Conservation (phyloP, 495 filamentous ascomycete genomes). For the Chaetomium fimeti region DNA sequence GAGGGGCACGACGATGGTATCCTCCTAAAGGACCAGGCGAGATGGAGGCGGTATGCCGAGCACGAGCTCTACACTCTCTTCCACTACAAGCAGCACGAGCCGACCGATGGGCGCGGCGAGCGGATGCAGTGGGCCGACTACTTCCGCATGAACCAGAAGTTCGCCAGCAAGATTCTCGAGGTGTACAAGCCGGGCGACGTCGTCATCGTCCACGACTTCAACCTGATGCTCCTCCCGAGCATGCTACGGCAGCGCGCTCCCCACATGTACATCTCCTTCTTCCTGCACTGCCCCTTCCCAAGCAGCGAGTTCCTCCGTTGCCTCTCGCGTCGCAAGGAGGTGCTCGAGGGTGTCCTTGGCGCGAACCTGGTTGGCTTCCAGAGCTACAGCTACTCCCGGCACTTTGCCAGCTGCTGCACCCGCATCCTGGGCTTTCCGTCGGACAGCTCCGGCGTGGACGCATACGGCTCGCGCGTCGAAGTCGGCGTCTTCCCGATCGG, state of each 20-base stretch:
- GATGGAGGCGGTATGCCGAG: slow-evolving; percentile 88
- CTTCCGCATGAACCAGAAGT: slow-evolving; percentile 79
- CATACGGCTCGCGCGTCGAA: slow-evolving; percentile 80
- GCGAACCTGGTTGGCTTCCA: slow-evolving; percentile 92
- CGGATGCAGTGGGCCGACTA: slow-evolving; percentile 87
- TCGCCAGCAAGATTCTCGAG: slow-evolving; percentile 80
- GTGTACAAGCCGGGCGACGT: slow-evolving; percentile 88
- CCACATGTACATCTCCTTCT: slow-evolving; percentile 86
- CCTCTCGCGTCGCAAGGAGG: slow-evolving; percentile 78
- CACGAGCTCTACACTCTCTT: slow-evolving; percentile 84
- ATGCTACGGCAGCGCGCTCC: slow-evolving; percentile 78
- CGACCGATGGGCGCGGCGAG: slow-evolving; percentile 76
- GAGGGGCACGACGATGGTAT: slow-evolving; percentile 63
- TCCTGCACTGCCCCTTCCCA: slow-evolving; percentile 87
- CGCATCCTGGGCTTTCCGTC: slow-evolving; percentile 83
- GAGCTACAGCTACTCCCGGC: slow-evolving; percentile 85
- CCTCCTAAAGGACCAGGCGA: slow-evolving; percentile 68
- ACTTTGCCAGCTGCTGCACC: slow-evolving; percentile 90
- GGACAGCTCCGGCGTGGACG: slow-evolving; percentile 74
- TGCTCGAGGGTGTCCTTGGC: slow-evolving; percentile 82
- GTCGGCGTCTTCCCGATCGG: slow-evolving; percentile 91
- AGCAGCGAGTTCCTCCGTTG: slow-evolving; percentile 91
- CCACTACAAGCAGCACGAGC: slow-evolving; percentile 90
- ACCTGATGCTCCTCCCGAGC: slow-evolving; percentile 80
- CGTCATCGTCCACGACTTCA: slow-evolving; percentile 88